These are phyloP conservation scores for Physcomitrium patens DNA, from an alignment of 225 moss, liverwort and hornwort genomes.

Conservation along the genomic window DNA sequence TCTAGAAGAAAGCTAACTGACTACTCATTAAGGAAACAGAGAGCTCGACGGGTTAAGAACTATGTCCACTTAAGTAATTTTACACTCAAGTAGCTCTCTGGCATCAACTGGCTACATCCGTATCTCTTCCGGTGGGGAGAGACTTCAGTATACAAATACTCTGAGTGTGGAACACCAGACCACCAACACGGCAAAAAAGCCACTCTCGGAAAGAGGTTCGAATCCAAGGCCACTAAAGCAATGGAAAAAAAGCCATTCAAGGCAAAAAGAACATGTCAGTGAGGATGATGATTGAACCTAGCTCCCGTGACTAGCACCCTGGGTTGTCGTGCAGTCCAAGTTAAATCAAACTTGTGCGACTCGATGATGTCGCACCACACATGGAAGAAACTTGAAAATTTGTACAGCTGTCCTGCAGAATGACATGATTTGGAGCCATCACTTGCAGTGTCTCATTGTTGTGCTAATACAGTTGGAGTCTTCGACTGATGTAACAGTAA, in stretches of 20 bases:
- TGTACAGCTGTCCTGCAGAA: conserved; percentile 30
- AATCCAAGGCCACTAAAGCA: background rate
- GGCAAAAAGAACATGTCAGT: background rate
- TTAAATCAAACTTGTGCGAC: too few relatives aligned
- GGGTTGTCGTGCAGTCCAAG: background rate
- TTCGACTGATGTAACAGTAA: conserved; percentile 7
- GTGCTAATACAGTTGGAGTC: conserved; percentile 3
- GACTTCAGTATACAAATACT: conserved; percentile 34
- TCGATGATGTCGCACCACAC: conserved; percentile 8
- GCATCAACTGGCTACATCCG: conserved; percentile 25
- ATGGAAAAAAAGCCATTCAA: conserved; percentile 1
- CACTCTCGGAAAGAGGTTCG: conserved; percentile 8
- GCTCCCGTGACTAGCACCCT: background rate
- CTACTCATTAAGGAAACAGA: background rate
- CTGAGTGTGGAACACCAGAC: conserved; percentile 8
- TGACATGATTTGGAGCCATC: background rate
- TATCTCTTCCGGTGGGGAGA: conserved; percentile 20
- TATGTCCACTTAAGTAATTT: conserved; percentile 31
- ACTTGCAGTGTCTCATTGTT: conserved; percentile 5
- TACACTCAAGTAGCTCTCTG: conserved; percentile 43
- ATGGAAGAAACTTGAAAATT: conserved; percentile 22
- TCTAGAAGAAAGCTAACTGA: conserved; percentile 18
- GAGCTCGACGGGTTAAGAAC: conserved; percentile 7
- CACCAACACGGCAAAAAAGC: conserved; percentile 15
- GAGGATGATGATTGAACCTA: background rate